A percentile compares a stretch with the other conserved stretches of the same genome.
These are phyloP conservation scores for Pseudozyma thailandica DNA, from an alignment of 1,284 basidiomycete genomes.

Conservation along the genomic window DNA sequence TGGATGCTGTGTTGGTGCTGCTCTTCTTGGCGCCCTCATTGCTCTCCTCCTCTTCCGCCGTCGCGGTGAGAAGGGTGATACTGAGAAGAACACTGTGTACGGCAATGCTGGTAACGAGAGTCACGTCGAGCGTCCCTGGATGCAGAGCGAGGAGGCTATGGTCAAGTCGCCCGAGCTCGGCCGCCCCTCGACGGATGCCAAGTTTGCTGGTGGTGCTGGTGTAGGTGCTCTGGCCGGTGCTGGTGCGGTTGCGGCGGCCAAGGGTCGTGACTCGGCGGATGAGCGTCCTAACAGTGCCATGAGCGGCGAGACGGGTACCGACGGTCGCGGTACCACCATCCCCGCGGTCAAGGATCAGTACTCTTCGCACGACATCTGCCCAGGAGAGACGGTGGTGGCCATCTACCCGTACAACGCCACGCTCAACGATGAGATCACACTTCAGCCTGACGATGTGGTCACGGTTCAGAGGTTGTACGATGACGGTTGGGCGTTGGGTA, in stretches of 20 bases:
- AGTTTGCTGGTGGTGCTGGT: conserved; percentile 38
- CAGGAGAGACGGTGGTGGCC: conserved; percentile 60
- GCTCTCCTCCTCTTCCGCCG: conserved; percentile 43
- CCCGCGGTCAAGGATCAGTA: conserved; percentile 61
- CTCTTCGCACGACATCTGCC: conserved; percentile 60
- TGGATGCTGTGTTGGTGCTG: conserved; percentile 54
- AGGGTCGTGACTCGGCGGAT: conserved; percentile 39
- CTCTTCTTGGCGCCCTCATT: conserved; percentile 53
- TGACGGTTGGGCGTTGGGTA: conserved; percentile 62
- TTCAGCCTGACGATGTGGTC: conserved; percentile 58
- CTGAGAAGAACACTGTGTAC: conserved; percentile 38
- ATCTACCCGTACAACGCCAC: conserved; percentile 65
- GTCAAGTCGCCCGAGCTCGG: conserved; percentile 38
- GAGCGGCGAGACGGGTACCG: conserved; percentile 52
- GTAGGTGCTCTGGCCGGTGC: conserved; percentile 41
- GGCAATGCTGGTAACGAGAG: conserved; percentile 37
- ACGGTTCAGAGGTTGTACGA: conserved; percentile 60
- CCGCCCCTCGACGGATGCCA: conserved; percentile 39
- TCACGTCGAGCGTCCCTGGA: conserved; percentile 55
- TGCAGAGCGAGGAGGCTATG: conserved; percentile 52
- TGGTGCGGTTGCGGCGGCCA: conserved; percentile 39
- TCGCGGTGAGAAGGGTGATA: conserved; percentile 33
- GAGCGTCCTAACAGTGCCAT: conserved; percentile 51
- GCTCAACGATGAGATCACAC: conserved; percentile 62
- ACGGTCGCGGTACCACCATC: conserved; percentile 60